These are phyloP conservation scores for Trichosporon inkin DNA, from an alignment of 1,284 basidiomycete species.

Conservation along the genomic window DNA sequence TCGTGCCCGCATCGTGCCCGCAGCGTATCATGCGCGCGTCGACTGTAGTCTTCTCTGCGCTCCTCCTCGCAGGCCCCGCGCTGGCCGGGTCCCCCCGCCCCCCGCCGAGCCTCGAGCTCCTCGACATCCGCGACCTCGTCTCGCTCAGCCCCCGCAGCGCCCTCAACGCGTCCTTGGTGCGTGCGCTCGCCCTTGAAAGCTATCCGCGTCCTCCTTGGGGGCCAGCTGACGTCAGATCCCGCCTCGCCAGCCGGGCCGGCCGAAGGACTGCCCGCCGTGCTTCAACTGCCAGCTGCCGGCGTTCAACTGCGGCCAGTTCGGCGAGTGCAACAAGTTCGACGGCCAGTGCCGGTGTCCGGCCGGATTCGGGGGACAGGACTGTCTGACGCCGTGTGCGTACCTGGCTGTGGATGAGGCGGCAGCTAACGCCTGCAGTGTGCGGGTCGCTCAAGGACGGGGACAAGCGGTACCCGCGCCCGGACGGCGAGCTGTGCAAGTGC, in stretches of 20 bases:
- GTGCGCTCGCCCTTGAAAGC: neutral
- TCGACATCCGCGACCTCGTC: slow-evolving; percentile 19
- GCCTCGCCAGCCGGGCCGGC: slow-evolving; percentile 21
- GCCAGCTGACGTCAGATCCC: slow-evolving; percentile 23
- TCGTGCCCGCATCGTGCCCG: neutral
- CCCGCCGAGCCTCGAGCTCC: slow-evolving; percentile 20
- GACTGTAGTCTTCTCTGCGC: neutral
- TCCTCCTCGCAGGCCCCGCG: neutral
- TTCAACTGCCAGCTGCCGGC: slow-evolving; percentile 81
- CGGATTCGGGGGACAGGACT: slow-evolving; percentile 88
- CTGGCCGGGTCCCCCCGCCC: neutral
- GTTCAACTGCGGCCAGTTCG: slow-evolving; percentile 79
- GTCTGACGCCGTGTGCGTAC: slow-evolving; percentile 70
- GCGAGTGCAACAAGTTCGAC: slow-evolving; percentile 77
- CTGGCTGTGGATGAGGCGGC: neutral
- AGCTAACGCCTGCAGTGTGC: slow-evolving; percentile 59
- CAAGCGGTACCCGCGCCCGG: slow-evolving; percentile 71
- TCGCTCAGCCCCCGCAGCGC: neutral
- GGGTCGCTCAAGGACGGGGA: slow-evolving; percentile 86
- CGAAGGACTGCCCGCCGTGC: slow-evolving; percentile 55
- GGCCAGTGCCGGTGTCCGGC: slow-evolving; percentile 86
- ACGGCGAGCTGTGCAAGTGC: slow-evolving; percentile 75
- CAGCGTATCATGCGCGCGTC: slow-evolving; percentile 1
- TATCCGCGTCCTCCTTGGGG: neutral
- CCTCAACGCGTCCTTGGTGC: slow-evolving; percentile 10